phyloP scores from a whole-genome alignment of 2,329 filamentous ascomycete genomes.

The Claviceps sp. region DNA sequence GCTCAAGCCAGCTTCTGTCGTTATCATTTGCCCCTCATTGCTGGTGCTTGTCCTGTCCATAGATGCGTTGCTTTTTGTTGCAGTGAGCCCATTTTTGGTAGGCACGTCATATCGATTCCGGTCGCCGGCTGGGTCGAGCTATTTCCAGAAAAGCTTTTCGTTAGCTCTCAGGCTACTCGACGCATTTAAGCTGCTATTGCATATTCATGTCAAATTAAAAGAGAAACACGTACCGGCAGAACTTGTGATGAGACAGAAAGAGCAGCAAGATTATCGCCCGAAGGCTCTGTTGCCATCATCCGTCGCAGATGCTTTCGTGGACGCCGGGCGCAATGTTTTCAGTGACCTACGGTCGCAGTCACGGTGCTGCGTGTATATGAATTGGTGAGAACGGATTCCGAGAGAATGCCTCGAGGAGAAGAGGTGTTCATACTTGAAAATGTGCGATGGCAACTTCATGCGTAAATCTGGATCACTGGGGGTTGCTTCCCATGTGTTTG shows the following conservation, averaged over 20 bases:
- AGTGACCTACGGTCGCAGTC: conserved; percentile 10
- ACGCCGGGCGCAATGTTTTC: conserved; percentile 17
- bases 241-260: conserved; percentile 34
- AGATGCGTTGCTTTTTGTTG: conserved; percentile 33
- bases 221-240: conserved; percentile 25
- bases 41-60: conserved; percentile 44
- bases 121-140: conserved; percentile 31
- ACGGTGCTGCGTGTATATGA: not conserved
- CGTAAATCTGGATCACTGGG: not conserved
- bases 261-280: conserved; percentile 39
- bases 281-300: conserved; percentile 54
- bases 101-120: conserved; percentile 27
- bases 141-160: not conserved
- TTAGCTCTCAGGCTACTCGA: not conserved
- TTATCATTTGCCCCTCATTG: conserved; percentile 46
- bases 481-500: not conserved
- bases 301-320: conserved; percentile 19
- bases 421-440: not conserved
- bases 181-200: not conserved
- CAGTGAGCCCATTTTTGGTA: conserved; percentile 33
- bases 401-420: not conserved
- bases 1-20: conserved; percentile 54
- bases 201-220: not conserved
- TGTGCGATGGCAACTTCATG: not conserved
- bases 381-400: not conserved